Percentiles rank a stretch among this genome's conserved stretches.
phyloP scores from a whole-genome alignment of 305 asterid species.

The Fraxinus xanthoxyloides region DNA sequence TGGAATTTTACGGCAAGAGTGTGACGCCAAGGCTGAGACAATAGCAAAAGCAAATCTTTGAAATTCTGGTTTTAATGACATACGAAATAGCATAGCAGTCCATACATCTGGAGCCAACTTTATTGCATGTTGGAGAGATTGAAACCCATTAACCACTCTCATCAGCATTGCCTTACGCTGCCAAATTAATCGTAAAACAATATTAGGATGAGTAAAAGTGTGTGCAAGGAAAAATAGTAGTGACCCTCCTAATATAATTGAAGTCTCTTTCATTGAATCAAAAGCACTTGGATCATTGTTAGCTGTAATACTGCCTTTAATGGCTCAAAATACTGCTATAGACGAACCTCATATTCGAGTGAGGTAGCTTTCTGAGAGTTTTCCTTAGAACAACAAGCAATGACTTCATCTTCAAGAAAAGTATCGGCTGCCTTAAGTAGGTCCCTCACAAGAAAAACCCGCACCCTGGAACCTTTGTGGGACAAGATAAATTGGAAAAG shows the following conservation, averaged over 20 bases:
- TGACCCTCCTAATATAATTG: neutral
- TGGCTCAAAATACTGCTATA: neutral
- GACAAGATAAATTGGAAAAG: slow-evolving; percentile 79
- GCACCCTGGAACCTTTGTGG: slow-evolving; percentile 77
- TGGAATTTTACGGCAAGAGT: slow-evolving; percentile 48
- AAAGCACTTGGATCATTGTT: neutral
- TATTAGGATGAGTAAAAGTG: neutral
- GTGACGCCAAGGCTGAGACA: slow-evolving; percentile 49
- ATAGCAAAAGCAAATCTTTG: slow-evolving; percentile 58
- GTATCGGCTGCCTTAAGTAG: slow-evolving; percentile 65
- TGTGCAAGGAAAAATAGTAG: neutral
- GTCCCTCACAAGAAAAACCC: slow-evolving; percentile 75
- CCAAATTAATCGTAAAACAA: neutral
- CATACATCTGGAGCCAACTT: slow-evolving; percentile 74
- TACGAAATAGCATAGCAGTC: slow-evolving; percentile 72
- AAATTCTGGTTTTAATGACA: slow-evolving; percentile 62
- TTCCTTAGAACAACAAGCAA: slow-evolving; percentile 35
- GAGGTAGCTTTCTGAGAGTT: slow-evolving; percentile 27
- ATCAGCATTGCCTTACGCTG: slow-evolving; percentile 53
- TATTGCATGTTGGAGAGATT: slow-evolving; percentile 59
- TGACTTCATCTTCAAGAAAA: slow-evolving; percentile 58
- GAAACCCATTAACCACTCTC: slow-evolving; percentile 62
- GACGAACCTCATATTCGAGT: slow-evolving; percentile 51
- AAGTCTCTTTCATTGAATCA: neutral
- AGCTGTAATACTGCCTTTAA: neutral